These are phyloP conservation scores for Stachybotrys chlorohalonatus DNA, from an alignment of 2,329 filamentous ascomycete species.

Conservation along the genomic window DNA sequence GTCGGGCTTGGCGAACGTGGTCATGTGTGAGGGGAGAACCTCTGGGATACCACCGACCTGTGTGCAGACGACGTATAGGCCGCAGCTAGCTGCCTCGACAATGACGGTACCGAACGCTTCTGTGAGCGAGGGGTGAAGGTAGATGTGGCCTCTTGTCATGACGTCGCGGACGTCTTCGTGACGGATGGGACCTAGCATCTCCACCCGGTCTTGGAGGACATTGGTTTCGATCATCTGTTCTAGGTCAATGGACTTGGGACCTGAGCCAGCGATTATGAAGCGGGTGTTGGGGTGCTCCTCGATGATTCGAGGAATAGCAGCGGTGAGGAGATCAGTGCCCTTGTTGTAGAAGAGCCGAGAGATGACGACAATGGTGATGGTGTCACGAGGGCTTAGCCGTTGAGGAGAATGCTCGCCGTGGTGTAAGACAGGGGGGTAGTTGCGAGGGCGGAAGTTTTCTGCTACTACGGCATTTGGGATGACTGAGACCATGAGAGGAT, in stretches of 20 bases:
- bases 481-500: constrained; percentile 94
- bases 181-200: constrained; percentile 82
- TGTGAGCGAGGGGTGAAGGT: constrained; percentile 87
- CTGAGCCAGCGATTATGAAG: constrained; percentile 93
- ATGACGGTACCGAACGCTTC: constrained; percentile 98
- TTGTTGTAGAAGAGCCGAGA: constrained; percentile 98
- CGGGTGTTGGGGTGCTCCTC: constrained; percentile 85
- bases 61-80: constrained; percentile 92
- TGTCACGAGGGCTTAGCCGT: constrained; percentile 70
- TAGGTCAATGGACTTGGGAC: constrained; percentile 92
- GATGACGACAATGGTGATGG: constrained; percentile 93
- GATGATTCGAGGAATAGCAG: constrained; percentile 86
- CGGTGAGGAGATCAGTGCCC: constrained; percentile 92
- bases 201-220: constrained; percentile 85
- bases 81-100: constrained; percentile 92
- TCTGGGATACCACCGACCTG: constrained; percentile 95
- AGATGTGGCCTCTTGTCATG: constrained; percentile 95
- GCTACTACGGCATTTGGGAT: constrained; percentile 97
- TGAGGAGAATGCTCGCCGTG: constrained; percentile 45
- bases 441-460: constrained; percentile 76
- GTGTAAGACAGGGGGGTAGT: constrained; percentile 24
- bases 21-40: constrained; percentile 93
- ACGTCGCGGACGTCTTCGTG: constrained; percentile 97
- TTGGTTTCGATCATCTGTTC: constrained; percentile 98
- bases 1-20: constrained; percentile 91